Base-by-base conservation (phyloP, 129 eudicot genomes). In the Tagetes erecta region DNA sequence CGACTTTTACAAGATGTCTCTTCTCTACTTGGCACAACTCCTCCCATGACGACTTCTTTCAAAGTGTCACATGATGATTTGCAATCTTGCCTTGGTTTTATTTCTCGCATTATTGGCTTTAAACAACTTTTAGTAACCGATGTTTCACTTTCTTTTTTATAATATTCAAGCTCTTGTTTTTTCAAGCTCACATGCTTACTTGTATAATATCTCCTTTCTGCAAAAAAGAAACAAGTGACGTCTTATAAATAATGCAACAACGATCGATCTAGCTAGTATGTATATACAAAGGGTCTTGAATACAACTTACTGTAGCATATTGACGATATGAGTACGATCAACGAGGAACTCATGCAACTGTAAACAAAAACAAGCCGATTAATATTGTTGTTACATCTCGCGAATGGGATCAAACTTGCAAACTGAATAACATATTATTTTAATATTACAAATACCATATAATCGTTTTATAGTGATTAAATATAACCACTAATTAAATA, bases 141-240 rank as follows among this genome's bases (percentile, higher is more conserved):
- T 33, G 5, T 10, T 49, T 49, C 34, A 33, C 11, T 69, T 47
- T 4, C 36, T 1, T 49, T 35, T 35, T 69, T 12, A 12, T 34
- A 5, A 69, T 33, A 62, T 69, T 88, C 85, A 57, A 91, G 77
- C 71, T 77, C 87, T 67, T 70, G 64, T 75, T 86, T 88, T 64
- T 87, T 78, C 30, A 57, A 49, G 64, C 74, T 83, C 83, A 92
- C 83, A 35, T 91, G 88, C 60, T 80, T 80, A 68, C 85, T 82
- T 46, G 81, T 89, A 42, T 83, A 87, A 81, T 50, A 92, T 83
- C 70, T 92, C 97, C 68, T 90, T 87, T 73, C 97, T 92, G 89
- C 86, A 62, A 62, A 62, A 62, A 44, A 20, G 8, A 3, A 47
- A 59, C 71, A 64, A 74, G 9, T 35, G 8, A 49, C 33, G 10